Conservation (phyloP, 208 protist species). For the Trypanosoma theileri region DNA sequence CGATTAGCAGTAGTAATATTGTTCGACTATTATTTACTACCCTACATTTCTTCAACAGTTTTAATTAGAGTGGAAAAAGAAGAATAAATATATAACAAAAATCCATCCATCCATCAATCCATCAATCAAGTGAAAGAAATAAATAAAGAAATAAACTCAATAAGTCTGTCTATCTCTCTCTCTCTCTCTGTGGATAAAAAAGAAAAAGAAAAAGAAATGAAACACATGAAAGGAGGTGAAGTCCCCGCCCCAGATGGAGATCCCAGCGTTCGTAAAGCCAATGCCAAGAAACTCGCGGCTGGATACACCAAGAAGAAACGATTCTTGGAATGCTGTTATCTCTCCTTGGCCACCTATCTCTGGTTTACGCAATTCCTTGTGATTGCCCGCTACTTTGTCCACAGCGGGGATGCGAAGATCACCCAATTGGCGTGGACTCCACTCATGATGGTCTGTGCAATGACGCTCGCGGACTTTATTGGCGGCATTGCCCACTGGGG, state of each 20-base stretch:
- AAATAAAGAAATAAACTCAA: conserved; percentile 2
- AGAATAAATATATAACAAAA: no score
- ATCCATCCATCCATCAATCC: no score
- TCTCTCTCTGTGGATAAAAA: no score
- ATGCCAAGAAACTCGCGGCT: conserved; percentile 73
- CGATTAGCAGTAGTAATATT: no score
- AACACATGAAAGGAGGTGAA: conserved; percentile 28
- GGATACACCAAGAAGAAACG: conserved; percentile 89
- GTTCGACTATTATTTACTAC: no score
- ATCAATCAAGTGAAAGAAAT: no score
- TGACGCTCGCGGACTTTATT: conserved; percentile 89
- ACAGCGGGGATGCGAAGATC: conserved; percentile 47
- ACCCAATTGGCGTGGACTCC: conserved; percentile 75
- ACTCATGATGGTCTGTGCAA: conserved; percentile 60
- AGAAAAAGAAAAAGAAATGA: not conserved
- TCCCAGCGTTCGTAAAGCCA: conserved; percentile 52
- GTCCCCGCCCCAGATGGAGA: conserved; percentile 39
- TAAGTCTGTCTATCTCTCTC: no score
- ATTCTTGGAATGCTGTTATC: conserved; percentile 78
- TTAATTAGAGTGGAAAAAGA: no score
- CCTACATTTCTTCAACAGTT: no score
- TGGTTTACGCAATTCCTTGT: conserved; percentile 62
- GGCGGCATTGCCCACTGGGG: conserved; percentile 93
- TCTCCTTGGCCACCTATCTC: conserved; percentile 56
- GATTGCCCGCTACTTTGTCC: conserved; percentile 74